A percentile compares a stretch with the other conserved stretches of the same genome.
Evolutionary conservation across 1,284 basidiomycete species (phyloP).

Genomic region (Sutorius eximius): DNA sequence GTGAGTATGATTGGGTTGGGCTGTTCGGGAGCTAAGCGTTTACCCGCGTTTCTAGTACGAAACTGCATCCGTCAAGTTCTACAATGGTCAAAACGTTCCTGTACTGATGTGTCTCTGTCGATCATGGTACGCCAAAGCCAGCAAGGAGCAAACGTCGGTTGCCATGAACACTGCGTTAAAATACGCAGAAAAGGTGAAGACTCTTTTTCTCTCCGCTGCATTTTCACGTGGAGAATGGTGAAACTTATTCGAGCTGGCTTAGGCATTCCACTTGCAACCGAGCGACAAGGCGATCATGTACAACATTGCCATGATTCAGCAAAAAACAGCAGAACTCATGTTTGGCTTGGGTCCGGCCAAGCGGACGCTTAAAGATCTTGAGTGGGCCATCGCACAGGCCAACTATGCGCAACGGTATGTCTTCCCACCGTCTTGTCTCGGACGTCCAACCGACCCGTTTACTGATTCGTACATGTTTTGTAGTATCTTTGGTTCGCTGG

Average conservation of each 20-base stretch:
- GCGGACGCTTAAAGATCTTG: constrained; percentile 77
- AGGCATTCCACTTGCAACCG: constrained; percentile 83
- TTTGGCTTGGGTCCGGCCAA: constrained; percentile 72
- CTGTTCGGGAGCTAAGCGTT: not conserved
- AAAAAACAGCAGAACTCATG: constrained; percentile 89
- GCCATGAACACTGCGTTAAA: constrained; percentile 79
- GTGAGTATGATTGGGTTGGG: constrained; percentile 50
- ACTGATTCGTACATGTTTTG: not conserved
- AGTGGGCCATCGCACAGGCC: constrained; percentile 78
- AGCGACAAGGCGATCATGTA: constrained; percentile 86
- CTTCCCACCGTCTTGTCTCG: not conserved
- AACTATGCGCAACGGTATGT: constrained; percentile 82
- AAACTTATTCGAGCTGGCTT: not conserved
- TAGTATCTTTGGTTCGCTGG: constrained; percentile 82
- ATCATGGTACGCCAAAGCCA: constrained; percentile 90
- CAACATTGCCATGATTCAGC: constrained; percentile 96
- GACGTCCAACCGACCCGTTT: not conserved
- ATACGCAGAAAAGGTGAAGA: constrained; percentile 62
- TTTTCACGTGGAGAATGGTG: not conserved
- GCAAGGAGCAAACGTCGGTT: constrained; percentile 77
- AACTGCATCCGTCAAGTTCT: constrained; percentile 77
- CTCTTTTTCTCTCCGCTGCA: not conserved
- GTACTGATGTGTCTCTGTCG: constrained; percentile 83
- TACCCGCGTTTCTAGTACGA: constrained; percentile 66
- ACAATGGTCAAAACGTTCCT: constrained; percentile 66